phyloP scores from a whole-genome alignment of 1,284 basidiomycete genomes.

The Calocybe gambosa region DNA sequence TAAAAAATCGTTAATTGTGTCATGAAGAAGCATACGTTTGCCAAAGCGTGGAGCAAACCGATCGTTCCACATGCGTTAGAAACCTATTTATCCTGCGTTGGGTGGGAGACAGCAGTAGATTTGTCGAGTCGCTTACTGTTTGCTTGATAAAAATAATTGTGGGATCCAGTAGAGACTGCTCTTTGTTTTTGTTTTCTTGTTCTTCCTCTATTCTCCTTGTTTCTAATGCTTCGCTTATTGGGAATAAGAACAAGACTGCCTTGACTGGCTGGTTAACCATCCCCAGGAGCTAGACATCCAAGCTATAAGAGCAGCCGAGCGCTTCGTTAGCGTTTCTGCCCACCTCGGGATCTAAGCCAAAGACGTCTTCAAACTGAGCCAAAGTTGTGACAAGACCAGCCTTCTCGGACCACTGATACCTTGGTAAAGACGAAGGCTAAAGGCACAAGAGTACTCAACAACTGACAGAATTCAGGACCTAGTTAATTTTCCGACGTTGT shows the following conservation, averaged over 20 bases:
- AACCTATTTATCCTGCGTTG: constrained; percentile 43
- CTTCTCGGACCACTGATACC: constrained; percentile 66
- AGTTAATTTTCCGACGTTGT: not conserved
- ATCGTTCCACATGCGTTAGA: constrained; percentile 88
- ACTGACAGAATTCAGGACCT: constrained; percentile 51
- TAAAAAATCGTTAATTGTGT: not conserved
- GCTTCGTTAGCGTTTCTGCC: constrained; percentile 8
- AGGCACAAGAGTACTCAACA: not conserved
- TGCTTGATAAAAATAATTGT: constrained; percentile 74
- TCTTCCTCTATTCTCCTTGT: constrained; percentile 54
- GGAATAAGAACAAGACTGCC: constrained; percentile 81
- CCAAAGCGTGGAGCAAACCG: constrained; percentile 75
- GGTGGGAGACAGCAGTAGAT: not conserved
- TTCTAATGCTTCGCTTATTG: constrained; percentile 51
- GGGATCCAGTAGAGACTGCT: constrained; percentile 50
- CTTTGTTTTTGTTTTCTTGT: constrained; percentile 37
- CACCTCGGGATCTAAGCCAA: constrained; percentile 73
- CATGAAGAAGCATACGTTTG: constrained; percentile 46
- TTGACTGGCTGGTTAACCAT: constrained; percentile 69
- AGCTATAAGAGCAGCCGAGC: not conserved
- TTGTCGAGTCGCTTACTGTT: constrained; percentile 40
- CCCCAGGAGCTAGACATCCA: constrained; percentile 49
- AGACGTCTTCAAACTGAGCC: constrained; percentile 74
- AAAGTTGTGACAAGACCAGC: constrained; percentile 60
- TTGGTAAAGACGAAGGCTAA: constrained; percentile 5